These are phyloP conservation scores for Wickerhamomyces sp. DNA, from an alignment of 1,139 yeast genomes.

Conservation along the genomic window DNA sequence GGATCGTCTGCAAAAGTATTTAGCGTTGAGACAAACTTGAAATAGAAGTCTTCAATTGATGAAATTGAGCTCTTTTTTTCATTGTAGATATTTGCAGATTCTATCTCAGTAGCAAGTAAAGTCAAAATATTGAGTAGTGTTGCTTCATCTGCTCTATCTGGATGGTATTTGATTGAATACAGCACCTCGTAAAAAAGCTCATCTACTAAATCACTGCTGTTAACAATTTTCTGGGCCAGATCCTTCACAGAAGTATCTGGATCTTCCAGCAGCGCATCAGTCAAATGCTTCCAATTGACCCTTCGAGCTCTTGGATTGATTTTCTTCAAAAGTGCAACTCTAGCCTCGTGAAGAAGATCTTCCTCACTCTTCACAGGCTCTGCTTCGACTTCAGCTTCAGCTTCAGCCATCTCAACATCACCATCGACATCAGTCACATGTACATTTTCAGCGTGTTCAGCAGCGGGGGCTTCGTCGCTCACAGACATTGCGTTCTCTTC, in stretches of 20 bases:
- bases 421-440: too few species aligned
- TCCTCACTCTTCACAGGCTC: neutral
- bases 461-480: too few species aligned
- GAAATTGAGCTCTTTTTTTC: too few species aligned
- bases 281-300: conserved; percentile 14
- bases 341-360: neutral
- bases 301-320: neutral
- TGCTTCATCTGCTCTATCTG: conserved; percentile 8
- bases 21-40: conserved; percentile 14
- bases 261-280: conserved; percentile 6
- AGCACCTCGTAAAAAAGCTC: conserved; percentile 18
- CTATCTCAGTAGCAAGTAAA: neutral
- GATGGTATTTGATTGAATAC: conserved; percentile 12
- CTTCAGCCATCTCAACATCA: conserved; percentile 12
- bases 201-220: conserved; percentile 4
- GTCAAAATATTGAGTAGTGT: neutral
- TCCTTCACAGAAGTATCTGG: neutral
- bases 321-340: conserved; percentile 4
- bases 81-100: neutral
- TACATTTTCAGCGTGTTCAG: too few species aligned
- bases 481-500: too few species aligned
- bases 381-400: conserved; percentile 2
- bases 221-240: conserved; percentile 1
- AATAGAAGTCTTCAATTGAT: conserved; percentile 5
- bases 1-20: conserved; percentile 15